Conservation (phyloP, 2,329 filamentous ascomycete species). For the Dothidotthia symphoricarpi region DNA sequence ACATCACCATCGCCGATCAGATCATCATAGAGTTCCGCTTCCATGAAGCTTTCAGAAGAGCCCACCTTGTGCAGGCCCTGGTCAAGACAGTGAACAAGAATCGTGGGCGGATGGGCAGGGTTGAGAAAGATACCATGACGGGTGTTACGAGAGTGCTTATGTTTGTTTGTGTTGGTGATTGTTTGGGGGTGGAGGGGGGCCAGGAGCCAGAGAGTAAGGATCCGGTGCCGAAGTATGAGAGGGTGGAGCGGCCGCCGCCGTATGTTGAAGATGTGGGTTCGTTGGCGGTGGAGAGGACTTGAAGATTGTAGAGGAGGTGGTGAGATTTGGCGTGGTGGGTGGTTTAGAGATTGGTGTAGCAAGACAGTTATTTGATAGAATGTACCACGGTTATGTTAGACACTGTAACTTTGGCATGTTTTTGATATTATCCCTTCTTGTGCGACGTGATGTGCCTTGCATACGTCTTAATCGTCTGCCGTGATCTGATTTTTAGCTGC, state of each 20-base stretch:
- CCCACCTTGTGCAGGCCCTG: constrained; percentile 8
- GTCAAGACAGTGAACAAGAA: constrained; percentile 10
- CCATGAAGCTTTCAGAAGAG: constrained; percentile 2
- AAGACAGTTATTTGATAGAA: no score
- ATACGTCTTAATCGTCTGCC: no score
- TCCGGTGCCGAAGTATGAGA: constrained; percentile 13
- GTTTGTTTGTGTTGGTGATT: constrained; percentile 16
- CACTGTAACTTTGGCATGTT: no score
- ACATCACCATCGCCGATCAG: constrained; percentile 9
- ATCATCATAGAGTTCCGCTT: constrained; percentile 13
- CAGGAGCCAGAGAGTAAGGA: constrained; percentile 6
- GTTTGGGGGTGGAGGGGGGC: constrained; percentile 1
- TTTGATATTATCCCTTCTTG: no score
- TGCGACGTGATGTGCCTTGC: no score
- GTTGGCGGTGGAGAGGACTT: neutral
- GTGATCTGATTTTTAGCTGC: no score
- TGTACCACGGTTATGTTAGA: no score
- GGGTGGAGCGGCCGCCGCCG: constrained; percentile 10
- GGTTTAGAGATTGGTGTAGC: no score
- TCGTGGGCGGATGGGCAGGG: constrained; percentile 13
- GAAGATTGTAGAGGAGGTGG: no score
- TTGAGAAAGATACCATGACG: constrained; percentile 7
- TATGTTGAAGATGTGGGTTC: no score
- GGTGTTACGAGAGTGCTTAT: constrained; percentile 9
- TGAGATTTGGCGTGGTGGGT: no score